Evolutionary conservation across 108 stramenopile species (phyloP).

Genomic region (Halocafeteria seosinensis): DNA sequence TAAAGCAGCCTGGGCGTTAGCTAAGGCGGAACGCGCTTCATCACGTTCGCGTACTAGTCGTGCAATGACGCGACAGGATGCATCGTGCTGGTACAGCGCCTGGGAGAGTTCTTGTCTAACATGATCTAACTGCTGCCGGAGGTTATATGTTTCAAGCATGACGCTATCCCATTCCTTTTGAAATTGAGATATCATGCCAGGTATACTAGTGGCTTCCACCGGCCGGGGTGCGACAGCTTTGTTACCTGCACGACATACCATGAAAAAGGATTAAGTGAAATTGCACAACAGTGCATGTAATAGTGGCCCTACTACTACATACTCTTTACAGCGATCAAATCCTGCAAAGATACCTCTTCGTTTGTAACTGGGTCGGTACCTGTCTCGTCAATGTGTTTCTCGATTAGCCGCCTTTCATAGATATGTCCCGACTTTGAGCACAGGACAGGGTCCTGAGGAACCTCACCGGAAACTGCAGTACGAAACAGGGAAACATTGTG

Average conservation of each 20-base stretch:
- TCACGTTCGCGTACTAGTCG: conserved; percentile 67
- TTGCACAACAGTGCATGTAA: too few species aligned
- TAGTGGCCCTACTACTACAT: too few species aligned
- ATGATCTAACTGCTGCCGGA: conserved; percentile 55
- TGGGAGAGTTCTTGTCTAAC: conserved; percentile 61
- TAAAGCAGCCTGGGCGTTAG: neutral
- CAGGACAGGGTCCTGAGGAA: conserved; percentile 21
- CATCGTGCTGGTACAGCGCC: conserved; percentile 87
- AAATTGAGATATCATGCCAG: conserved; percentile 39
- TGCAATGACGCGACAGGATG: conserved; percentile 74
- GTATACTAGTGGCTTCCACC: conserved; percentile 30
- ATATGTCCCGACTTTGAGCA: conserved; percentile 3
- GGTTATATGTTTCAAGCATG: conserved; percentile 63
- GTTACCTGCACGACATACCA: neutral
- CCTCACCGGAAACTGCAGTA: conserved; percentile 16
- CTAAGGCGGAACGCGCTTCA: conserved; percentile 36
- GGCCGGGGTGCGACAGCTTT: conserved; percentile 5
- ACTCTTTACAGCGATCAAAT: neutral
- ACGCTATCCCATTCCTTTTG: conserved; percentile 67
- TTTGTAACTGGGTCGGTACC: conserved; percentile 7
- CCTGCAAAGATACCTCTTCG: neutral
- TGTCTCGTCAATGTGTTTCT: conserved; percentile 7
- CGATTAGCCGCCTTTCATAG: conserved; percentile 16
- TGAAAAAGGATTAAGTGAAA: too few species aligned
- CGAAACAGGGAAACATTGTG: neutral